phyloP scores from a whole-genome alignment of 805 yeast species.

The Ogataea wickerhamii region DNA sequence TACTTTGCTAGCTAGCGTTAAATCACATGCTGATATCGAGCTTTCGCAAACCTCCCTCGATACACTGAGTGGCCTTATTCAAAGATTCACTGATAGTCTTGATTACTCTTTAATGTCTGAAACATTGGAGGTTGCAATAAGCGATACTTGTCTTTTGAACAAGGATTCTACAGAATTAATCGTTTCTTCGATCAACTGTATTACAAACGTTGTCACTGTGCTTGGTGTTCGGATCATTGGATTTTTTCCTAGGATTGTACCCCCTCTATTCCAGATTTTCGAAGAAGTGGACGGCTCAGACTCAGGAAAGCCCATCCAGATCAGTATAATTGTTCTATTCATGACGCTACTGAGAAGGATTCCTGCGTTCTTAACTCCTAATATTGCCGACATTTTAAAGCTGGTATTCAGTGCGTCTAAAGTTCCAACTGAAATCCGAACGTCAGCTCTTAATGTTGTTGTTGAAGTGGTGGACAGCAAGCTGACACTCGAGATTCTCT shows the following conservation, averaged over 20 bases:
- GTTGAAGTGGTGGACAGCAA: constrained; percentile 66
- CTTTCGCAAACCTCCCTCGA: constrained; percentile 70
- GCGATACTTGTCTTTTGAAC: constrained; percentile 50
- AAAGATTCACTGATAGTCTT: constrained; percentile 54
- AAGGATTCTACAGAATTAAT: constrained; percentile 51
- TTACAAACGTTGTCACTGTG: constrained; percentile 64
- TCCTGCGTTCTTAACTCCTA: constrained; percentile 78
- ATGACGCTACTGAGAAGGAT: constrained; percentile 76
- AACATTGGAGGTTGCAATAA: constrained; percentile 47
- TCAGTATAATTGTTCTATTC: constrained; percentile 66
- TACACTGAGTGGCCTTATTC: constrained; percentile 57
- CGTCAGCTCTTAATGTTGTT: constrained; percentile 56
- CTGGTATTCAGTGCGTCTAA: constrained; percentile 54
- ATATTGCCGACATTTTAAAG: constrained; percentile 57
- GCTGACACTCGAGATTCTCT: constrained; percentile 57
- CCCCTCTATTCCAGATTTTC: constrained; percentile 65
- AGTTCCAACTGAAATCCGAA: constrained; percentile 58
- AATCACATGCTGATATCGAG: constrained; percentile 38
- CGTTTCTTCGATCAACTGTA: constrained; percentile 69
- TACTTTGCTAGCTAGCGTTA: constrained; percentile 41
- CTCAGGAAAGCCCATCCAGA: constrained; percentile 48
- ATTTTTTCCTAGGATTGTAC: constrained; percentile 77
- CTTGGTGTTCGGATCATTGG: constrained; percentile 87
- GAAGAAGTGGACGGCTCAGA: constrained; percentile 29
- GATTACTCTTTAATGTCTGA: constrained; percentile 46